phyloP scores from a whole-genome alignment of 768 basidiomycete species.

The Lentinula edodes region DNA sequence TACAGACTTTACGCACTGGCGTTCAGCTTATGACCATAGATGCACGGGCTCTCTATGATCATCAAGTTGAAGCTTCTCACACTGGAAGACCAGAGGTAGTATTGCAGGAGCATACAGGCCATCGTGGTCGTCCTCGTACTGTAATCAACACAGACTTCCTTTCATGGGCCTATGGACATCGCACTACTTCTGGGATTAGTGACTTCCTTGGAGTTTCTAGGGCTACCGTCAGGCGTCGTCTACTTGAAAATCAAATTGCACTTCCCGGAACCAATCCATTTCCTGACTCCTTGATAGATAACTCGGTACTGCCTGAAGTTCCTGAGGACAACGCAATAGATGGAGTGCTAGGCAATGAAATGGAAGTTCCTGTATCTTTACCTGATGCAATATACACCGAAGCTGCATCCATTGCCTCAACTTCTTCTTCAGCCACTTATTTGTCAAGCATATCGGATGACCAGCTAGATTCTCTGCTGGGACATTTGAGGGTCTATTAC shows the following conservation, averaged over 20 bases:
- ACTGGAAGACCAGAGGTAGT: neutral
- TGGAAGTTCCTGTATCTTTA: neutral
- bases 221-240: constrained; percentile 9
- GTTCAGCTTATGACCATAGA: neutral
- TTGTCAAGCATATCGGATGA: constrained; percentile 12
- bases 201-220: constrained; percentile 12
- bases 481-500: too few species aligned
- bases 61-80: neutral
- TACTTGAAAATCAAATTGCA: constrained; percentile 14
- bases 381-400: constrained; percentile 7
- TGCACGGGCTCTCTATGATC: neutral
- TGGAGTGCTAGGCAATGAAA: neutral
- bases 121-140: constrained; percentile 8
- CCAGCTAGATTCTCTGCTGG: constrained; percentile 13
- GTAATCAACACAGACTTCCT: constrained; percentile 15
- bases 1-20: neutral
- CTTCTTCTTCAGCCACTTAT: neutral
- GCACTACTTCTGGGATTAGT: constrained; percentile 12
- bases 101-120: neutral
- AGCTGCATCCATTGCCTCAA: constrained; percentile 26
- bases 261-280: constrained; percentile 9
- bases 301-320: too few species aligned
- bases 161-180: constrained; percentile 12
- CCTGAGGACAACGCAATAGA: neutral
- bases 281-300: neutral